Evolutionary conservation across 805 yeast genomes (phyloP).

Genomic region (Myxozyma nipponensis): DNA sequence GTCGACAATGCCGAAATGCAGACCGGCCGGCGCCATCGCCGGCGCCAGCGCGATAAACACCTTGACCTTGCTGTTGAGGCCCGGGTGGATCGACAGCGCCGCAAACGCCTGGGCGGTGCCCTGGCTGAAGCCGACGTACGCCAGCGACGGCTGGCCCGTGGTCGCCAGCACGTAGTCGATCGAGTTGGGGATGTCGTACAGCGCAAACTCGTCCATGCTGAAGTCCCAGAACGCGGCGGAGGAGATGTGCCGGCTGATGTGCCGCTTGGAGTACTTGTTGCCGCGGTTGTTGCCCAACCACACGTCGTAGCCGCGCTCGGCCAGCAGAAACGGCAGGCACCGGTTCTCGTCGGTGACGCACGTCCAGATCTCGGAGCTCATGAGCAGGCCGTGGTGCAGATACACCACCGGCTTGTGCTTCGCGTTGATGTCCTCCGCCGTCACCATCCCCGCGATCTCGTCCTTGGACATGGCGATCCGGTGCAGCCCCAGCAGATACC

Average conservation of each 20-base stretch:
- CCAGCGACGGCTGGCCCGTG: slow-evolving; percentile 46
- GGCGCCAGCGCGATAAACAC: slow-evolving; percentile 83
- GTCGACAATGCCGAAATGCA: slow-evolving; percentile 72
- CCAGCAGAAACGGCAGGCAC: slow-evolving; percentile 70
- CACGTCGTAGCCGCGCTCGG: slow-evolving; percentile 84
- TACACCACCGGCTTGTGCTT: slow-evolving; percentile 53
- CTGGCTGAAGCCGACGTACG: slow-evolving; percentile 86
- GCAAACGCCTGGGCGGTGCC: slow-evolving; percentile 95
- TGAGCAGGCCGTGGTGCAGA: slow-evolving; percentile 86
- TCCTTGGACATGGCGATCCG: slow-evolving; percentile 30
- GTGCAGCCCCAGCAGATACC: slow-evolving; percentile 36
- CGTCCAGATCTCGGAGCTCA: slow-evolving; percentile 84
- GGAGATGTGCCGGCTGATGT: slow-evolving; percentile 45
- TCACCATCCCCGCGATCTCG: background rate
- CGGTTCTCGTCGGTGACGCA: slow-evolving; percentile 46
- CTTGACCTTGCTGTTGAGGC: slow-evolving; percentile 52
- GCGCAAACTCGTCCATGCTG: slow-evolving; percentile 85
- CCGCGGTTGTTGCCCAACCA: slow-evolving; percentile 83
- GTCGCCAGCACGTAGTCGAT: slow-evolving; percentile 63
- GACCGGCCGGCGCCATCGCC: slow-evolving; percentile 86
- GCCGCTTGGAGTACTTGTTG: slow-evolving; percentile 86
- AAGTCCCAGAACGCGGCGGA: slow-evolving; percentile 76
- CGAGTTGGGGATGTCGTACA: slow-evolving; percentile 82
- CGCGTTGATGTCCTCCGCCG: background rate
- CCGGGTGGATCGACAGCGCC: slow-evolving; percentile 59